These are phyloP conservation scores for Colletotrichum limetticola DNA, from an alignment of 2,329 filamentous ascomycete genomes.

Conservation along the genomic window DNA sequence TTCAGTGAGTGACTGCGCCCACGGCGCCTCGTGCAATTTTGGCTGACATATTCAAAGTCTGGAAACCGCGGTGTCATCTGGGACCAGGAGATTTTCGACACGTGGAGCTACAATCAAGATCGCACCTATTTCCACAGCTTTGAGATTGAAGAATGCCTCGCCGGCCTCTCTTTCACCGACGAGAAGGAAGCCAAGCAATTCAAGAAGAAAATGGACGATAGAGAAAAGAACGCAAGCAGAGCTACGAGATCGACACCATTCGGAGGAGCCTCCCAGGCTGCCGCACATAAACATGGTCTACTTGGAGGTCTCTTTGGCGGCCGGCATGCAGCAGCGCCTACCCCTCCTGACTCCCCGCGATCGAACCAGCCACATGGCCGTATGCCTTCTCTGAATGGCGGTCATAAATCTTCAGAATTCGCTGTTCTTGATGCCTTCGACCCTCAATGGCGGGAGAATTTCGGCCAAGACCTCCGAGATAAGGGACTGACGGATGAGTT, in stretches of 20 bases:
- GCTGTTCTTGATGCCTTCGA: constrained; percentile 72
- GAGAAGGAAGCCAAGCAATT: constrained; percentile 98
- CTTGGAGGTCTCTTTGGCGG: constrained; percentile 72
- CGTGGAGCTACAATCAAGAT: constrained; percentile 95
- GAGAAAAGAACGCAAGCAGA: constrained; percentile 95
- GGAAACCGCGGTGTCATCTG: constrained; percentile 87
- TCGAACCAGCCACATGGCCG: constrained; percentile 49
- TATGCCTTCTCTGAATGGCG: constrained; percentile 58
- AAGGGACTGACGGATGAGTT: constrained; percentile 75
- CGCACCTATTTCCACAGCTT: constrained; percentile 98
- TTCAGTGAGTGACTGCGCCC: constrained; percentile 71
- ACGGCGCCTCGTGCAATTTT: constrained; percentile 27
- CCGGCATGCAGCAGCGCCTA: constrained; percentile 67
- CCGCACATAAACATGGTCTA: constrained; percentile 57
- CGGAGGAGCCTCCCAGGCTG: constrained; percentile 57
- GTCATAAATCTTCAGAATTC: constrained; percentile 64
- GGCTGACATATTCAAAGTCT: constrained; percentile 61
- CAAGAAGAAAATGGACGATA: constrained; percentile 95
- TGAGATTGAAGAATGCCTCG: constrained; percentile 91
- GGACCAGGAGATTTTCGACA: constrained; percentile 98
- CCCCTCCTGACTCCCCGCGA: constrained; percentile 67
- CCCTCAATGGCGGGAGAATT: constrained; percentile 72
- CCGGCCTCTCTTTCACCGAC: constrained; percentile 90
- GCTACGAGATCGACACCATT: constrained; percentile 84
- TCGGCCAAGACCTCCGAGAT: constrained; percentile 70